Evolutionary conservation across 257 asterid genomes (phyloP).

Genomic region (Cordia subcordata): DNA sequence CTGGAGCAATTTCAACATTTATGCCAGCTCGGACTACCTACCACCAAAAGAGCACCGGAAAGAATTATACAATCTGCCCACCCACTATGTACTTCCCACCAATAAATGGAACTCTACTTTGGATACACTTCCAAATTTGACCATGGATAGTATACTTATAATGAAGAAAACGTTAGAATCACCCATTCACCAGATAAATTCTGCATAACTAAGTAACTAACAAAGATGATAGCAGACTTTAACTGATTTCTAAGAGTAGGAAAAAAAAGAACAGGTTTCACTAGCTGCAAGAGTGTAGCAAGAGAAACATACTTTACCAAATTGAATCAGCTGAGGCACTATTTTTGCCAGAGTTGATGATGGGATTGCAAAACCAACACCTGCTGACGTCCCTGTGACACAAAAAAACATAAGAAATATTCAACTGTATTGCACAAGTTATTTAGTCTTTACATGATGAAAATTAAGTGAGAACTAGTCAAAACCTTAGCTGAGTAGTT

Average conservation of each 20-base stretch:
- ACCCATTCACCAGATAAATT: no score
- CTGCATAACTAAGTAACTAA: no score
- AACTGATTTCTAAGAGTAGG: not conserved
- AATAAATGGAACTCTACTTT: no score
- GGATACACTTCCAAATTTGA: no score
- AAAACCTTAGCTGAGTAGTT: not conserved
- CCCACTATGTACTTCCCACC: no score
- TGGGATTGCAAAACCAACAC: conserved; percentile 95
- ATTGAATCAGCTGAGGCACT: conserved; percentile 88
- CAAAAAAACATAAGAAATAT: conserved; percentile 8
- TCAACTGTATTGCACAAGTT: not conserved
- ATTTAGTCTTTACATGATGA: not conserved
- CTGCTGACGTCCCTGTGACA: conserved; percentile 87
- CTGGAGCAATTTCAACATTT: conserved; percentile 74
- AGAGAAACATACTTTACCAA: conserved; percentile 58
- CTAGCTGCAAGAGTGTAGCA: conserved; percentile 1
- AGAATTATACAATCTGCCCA: no score
- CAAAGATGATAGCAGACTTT: no score
- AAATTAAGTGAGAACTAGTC: not conserved
- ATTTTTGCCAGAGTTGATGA: conserved; percentile 81
- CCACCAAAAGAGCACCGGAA: not conserved
- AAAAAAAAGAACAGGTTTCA: not conserved
- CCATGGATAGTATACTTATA: no score
- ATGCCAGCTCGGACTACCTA: conserved; percentile 85
- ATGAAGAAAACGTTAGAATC: no score